Base-by-base conservation (phyloP, 805 yeast species). In the Candida succiphila region DNA sequence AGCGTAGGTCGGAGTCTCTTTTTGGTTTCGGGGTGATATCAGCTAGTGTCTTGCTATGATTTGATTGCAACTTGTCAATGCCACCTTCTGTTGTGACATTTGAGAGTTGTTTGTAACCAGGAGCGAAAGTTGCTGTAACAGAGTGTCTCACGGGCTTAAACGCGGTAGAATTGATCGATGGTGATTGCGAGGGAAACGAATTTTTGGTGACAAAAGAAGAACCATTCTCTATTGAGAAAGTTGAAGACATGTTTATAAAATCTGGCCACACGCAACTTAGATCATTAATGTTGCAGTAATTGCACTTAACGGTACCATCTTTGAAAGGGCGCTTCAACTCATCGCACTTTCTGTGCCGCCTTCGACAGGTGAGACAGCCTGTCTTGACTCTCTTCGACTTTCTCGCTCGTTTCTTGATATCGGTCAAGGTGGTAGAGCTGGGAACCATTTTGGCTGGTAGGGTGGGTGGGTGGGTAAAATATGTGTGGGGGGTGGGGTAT, bases 281-380 rank as follows among this genome's bases (percentile, higher is more conserved):
- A 2, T 32, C 33, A 29, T 40, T 38, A 8, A 36, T 5, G 1
- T 14, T 28, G 25, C 48, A 43, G 24, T 40, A 35, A 9, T 29
- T 38, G 21, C 49, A 45, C 27, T 41, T 38, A 21, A 35, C 10
- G 5, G 32, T 29, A 6, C 49, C 48, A 12, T 31, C 27, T 10
- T n/a, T 15, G 29, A 19, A 25, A 12, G 14, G 30, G 17, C 34
- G 41, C 28, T 38, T 39, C 23, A 17, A 13, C 43, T 69, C 74
- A 46, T 69, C 74, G 48, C 75, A 69, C 43, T 69, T 69, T 56
- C 67, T 60, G 39, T 67, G 72, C 33, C 69, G 56, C 36, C 64
- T 69, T 22, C 75, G 61, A 43, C 75, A 69, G 7, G 73, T 68
- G 30, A 66, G 51, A 46, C 75, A 69, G 8, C 75, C 75, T 3